Conservation (phyloP, 2,329 filamentous ascomycete genomes). For the Alternaria metachromatica region DNA sequence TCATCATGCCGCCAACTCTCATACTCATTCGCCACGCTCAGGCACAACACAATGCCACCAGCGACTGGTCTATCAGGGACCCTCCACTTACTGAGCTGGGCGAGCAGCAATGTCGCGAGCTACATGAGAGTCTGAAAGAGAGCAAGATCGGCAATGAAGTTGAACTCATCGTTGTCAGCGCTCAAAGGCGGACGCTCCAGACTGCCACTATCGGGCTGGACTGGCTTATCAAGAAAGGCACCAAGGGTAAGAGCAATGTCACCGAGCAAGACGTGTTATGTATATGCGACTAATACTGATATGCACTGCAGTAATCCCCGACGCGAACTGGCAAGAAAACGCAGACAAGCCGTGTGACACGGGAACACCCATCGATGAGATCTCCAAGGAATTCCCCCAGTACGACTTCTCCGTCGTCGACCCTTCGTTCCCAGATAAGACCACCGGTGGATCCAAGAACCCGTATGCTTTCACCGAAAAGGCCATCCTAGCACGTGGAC, state of each 20-base stretch:
- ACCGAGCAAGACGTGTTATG: background rate
- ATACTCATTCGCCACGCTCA: slow-evolving; percentile 56
- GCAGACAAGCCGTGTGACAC: slow-evolving; percentile 65
- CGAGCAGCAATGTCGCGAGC: slow-evolving; percentile 49
- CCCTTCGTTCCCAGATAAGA: slow-evolving; percentile 69
- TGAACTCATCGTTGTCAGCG: slow-evolving; percentile 66
- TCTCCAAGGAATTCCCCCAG: slow-evolving; percentile 60
- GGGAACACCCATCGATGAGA: slow-evolving; percentile 56
- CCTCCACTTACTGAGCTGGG: slow-evolving; percentile 53
- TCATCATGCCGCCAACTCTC: slow-evolving; percentile 52
- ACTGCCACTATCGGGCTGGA: slow-evolving; percentile 65
- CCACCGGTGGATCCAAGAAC: slow-evolving; percentile 44
- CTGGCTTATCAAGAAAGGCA: slow-evolving; percentile 60
- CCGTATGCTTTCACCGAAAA: slow-evolving; percentile 62
- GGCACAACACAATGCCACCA: slow-evolving; percentile 53
- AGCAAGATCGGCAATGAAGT: slow-evolving; percentile 52
- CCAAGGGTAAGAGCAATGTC: slow-evolving; percentile 43
- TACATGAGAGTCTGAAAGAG: slow-evolving; percentile 48
- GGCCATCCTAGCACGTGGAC: slow-evolving; percentile 64
- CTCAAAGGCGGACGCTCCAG: slow-evolving; percentile 70
- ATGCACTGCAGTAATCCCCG: slow-evolving; percentile 54
- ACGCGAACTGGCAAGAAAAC: slow-evolving; percentile 69
- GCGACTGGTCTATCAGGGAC: slow-evolving; percentile 52
- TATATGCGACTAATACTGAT: background rate
- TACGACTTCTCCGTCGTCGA: slow-evolving; percentile 66